Evolutionary conservation across 768 basidiomycete species (phyloP).

Genomic region (Trichaptum fuscoviolaceum): DNA sequence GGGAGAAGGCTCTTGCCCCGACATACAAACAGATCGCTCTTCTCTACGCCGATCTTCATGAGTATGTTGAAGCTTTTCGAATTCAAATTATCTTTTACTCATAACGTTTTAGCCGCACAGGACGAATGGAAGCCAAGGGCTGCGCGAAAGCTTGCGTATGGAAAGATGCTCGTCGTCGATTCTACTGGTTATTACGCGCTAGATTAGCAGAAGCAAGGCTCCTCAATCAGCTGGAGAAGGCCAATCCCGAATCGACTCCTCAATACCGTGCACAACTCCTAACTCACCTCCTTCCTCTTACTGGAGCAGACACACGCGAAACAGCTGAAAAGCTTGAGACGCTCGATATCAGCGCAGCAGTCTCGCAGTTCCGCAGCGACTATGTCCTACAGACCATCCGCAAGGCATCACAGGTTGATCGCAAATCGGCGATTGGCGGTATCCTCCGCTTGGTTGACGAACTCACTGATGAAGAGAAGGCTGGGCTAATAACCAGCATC

Average conservation of each 20-base stretch:
- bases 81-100: constrained; percentile 10
- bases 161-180: constrained; percentile 84
- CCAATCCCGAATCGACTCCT: constrained; percentile 63
- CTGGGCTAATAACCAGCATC: constrained; percentile 52
- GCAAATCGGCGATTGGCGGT: constrained; percentile 70
- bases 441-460: constrained; percentile 68
- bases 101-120: constrained; percentile 61
- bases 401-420: constrained; percentile 65
- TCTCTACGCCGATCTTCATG: constrained; percentile 93
- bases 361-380: constrained; percentile 64
- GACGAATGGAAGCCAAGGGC: constrained; percentile 97
- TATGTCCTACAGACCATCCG: constrained; percentile 62
- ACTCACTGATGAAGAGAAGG: constrained; percentile 69
- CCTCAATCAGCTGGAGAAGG: constrained; percentile 56
- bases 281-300: constrained; percentile 52
- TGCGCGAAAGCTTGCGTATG: constrained; percentile 84
- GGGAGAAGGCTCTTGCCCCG: constrained; percentile 79
- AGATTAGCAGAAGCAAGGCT: constrained; percentile 66
- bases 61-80: constrained; percentile 47
- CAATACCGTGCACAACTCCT: constrained; percentile 66
- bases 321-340: constrained; percentile 65
- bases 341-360: constrained; percentile 57
- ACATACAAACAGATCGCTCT: constrained; percentile 93
- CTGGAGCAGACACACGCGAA: constrained; percentile 48
- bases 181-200: constrained; percentile 93